Base-by-base conservation (phyloP, 2,329 filamentous ascomycete species). In the Fusarium siculi region DNA sequence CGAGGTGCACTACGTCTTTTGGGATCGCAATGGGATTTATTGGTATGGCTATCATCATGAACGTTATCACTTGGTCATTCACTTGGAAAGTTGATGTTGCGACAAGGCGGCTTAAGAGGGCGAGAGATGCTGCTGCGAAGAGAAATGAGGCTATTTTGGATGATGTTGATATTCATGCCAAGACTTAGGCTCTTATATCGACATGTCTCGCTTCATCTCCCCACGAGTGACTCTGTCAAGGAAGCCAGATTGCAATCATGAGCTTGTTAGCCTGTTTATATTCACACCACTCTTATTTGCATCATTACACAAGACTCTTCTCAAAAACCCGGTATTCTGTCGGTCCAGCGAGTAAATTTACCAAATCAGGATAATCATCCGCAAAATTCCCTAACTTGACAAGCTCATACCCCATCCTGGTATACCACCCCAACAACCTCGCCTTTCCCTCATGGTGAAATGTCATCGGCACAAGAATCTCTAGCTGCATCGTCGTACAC, bases 291-390 rank as follows among this genome's bases (percentile, higher is more conserved):
- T 5, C 6, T 1, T 3, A 7, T 1, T 28, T 6, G 4, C 7
- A 37, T 18, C 1, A 1, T 42, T 30, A 49, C 0, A 67, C 25
- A 7, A 76, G 60, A 28, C 36, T 43, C 66, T 81, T 81, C 40
- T 80, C 78, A 37, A 81, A 80, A 3, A 80, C 59, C 34, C 64
- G 74, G 19, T 79, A 80, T 10, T 79, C 79, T 0, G 72, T 74
- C 3, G 79, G 79, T 0, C 77, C 80, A 1, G 72, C 60, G 23
- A 81, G 59, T 14, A 78, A 39, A 14, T 73, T 69, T 2, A 72
- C 76, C 30, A 81, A 43, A 3, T 69, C 70, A 7, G 80, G 80
- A 39, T 80, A 79, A 11, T 81, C 78, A 1, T 76, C 43, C 7
- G 60, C 56, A 60, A 81, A 81, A 19, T 70, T 66, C 1, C 72